Conservation (phyloP, 768 basidiomycete species). For the Lentinula guzmanii region DNA sequence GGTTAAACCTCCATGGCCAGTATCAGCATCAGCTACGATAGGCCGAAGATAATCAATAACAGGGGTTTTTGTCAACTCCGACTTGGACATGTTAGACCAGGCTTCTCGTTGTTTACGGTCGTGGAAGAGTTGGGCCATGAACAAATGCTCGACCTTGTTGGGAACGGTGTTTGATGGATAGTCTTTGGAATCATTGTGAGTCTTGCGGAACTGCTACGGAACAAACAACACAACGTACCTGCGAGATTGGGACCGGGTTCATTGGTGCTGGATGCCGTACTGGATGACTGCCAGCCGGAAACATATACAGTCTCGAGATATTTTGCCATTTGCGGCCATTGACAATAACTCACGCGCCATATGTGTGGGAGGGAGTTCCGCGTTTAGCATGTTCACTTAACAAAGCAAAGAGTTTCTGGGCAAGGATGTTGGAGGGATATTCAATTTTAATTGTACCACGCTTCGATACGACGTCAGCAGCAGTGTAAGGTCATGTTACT, state of each 20-base stretch:
- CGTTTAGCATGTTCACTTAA: conserved; percentile 72
- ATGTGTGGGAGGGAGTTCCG: conserved; percentile 88
- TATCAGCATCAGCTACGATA: conserved; percentile 95
- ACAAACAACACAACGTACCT: conserved; percentile 38
- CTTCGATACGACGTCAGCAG: conserved; percentile 90
- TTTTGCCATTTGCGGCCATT: conserved; percentile 84
- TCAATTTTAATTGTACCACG: conserved; percentile 80
- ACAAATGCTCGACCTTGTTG: conserved; percentile 97
- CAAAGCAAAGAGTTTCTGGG: conserved; percentile 78
- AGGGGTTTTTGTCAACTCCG: conserved; percentile 65
- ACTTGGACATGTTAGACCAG: conserved; percentile 64
- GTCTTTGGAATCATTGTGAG: conserved; percentile 37
- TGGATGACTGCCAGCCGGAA: conserved; percentile 93
- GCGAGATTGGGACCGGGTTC: conserved; percentile 99
- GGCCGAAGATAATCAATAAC: conserved; percentile 88
- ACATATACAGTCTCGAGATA: conserved; percentile 99
- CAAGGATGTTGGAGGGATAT: conserved; percentile 82
- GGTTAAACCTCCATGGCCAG: conserved; percentile 96
- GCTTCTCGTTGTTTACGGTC: conserved; percentile 93
- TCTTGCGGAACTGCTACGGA: not conserved
- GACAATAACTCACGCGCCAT: conserved; percentile 80
- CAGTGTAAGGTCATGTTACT: conserved; percentile 86
- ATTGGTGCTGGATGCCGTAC: conserved; percentile 88
- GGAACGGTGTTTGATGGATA: conserved; percentile 99
- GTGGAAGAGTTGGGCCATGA: conserved; percentile 98